Conservation (phyloP, 306 rosid species). For the Trifolium subterraneum region DNA sequence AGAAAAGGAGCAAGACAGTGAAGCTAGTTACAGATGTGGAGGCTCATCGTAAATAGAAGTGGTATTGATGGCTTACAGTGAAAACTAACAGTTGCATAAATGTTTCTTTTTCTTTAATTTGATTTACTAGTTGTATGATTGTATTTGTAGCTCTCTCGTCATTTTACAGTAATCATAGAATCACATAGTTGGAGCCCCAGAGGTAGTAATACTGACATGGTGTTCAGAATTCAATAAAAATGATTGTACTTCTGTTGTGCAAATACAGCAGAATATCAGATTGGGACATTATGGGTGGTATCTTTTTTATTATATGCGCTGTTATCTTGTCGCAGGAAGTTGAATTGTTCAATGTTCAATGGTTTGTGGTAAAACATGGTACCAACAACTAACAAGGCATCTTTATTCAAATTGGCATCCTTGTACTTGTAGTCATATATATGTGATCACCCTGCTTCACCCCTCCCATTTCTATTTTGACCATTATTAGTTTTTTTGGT, state of each 20-base stretch:
- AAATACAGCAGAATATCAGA: constrained; percentile 1
- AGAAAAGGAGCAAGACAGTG: constrained; percentile 64
- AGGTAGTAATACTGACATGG: constrained; percentile 18
- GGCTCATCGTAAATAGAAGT: constrained; percentile 65
- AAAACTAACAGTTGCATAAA: constrained; percentile 36
- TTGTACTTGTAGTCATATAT: not conserved
- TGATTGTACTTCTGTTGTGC: not conserved
- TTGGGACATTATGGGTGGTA: not conserved
- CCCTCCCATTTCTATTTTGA: not conserved
- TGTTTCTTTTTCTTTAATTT: constrained; percentile 32
- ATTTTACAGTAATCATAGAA: constrained; percentile 30
- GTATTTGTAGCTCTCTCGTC: not conserved
- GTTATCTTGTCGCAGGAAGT: not conserved
- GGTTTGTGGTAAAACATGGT: not conserved
- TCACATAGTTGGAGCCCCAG: constrained; percentile 34
- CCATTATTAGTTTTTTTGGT: not conserved
- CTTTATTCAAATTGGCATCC: not conserved
- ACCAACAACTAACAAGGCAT: not conserved
- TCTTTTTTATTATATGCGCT: not conserved
- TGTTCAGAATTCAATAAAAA: constrained; percentile 29
- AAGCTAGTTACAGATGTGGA: constrained; percentile 60
- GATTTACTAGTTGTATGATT: not conserved
- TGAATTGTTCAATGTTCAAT: not conserved
- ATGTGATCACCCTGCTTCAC: constrained; percentile 7
- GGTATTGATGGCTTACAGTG: constrained; percentile 21